Percentiles rank a stretch among this genome's conserved stretches.
Evolutionary conservation across 163 green algal genomes (phyloP).

Genomic region (Chlorella variabilis): DNA sequence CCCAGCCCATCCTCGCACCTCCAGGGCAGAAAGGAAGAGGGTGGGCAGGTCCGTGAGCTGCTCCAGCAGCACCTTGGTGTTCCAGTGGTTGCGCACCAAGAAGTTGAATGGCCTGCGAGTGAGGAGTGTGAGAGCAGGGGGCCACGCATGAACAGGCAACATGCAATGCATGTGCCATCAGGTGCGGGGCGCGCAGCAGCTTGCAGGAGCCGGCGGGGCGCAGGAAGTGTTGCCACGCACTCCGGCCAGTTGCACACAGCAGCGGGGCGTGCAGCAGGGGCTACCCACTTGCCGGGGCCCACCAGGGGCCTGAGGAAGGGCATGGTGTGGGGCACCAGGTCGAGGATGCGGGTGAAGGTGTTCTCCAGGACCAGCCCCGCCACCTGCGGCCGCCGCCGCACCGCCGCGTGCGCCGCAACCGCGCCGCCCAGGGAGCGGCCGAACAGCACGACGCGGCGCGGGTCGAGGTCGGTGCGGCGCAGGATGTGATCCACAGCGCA

Average conservation of each 20-base stretch:
- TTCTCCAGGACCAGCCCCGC: slow-evolving; percentile 92
- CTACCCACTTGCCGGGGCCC: slow-evolving; percentile 50
- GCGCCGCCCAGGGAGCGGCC: slow-evolving; percentile 91
- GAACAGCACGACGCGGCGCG: slow-evolving; percentile 80
- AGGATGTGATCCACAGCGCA: slow-evolving; percentile 72
- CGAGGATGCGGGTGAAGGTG: slow-evolving; percentile 92
- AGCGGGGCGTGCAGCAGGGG: no score
- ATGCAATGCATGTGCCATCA: no score
- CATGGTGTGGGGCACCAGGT: slow-evolving; percentile 76
- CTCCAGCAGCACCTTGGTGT: slow-evolving; percentile 60
- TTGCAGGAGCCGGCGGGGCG: no score
- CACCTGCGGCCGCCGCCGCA: slow-evolving; percentile 57
- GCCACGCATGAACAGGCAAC: no score
- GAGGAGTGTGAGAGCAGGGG: no score
- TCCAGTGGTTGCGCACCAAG: slow-evolving; percentile 89
- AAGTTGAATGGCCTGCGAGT: slow-evolving; percentile 73
- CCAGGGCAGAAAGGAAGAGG: slow-evolving; percentile 76
- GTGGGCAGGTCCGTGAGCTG: slow-evolving; percentile 65
- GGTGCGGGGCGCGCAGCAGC: no score
- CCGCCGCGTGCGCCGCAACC: slow-evolving; percentile 82
- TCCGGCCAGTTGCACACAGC: no score
- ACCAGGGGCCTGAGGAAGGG: slow-evolving; percentile 64
- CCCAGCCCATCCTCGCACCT: no score
- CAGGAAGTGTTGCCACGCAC: no score
- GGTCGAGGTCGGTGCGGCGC: slow-evolving; percentile 65